Evolutionary conservation across 2,329 filamentous ascomycete species (phyloP).

Genomic region (Penicillium sclerotigenum): DNA sequence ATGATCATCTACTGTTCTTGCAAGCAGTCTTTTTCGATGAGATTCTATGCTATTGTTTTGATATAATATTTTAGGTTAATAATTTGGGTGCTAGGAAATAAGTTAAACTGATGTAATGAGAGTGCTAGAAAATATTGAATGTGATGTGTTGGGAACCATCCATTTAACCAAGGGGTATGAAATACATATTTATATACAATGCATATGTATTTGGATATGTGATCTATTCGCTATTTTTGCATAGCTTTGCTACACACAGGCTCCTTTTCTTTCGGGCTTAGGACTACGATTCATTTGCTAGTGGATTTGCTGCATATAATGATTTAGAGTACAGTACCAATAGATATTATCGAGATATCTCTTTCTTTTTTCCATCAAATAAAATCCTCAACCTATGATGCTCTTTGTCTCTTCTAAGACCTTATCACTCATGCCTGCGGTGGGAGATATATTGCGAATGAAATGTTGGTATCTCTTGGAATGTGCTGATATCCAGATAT

Average conservation of each 20-base stretch:
- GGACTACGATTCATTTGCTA: neutral
- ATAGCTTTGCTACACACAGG: neutral
- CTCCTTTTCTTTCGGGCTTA: neutral
- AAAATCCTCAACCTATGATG: neutral
- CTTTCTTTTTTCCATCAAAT: neutral
- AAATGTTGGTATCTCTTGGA: neutral
- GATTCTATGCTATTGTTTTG: neutral
- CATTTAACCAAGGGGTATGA: neutral
- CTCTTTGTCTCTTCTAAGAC: neutral
- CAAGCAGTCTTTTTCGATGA: slow-evolving; percentile 13
- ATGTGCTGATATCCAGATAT: neutral
- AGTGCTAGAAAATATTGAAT: neutral
- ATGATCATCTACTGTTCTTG: slow-evolving; percentile 3
- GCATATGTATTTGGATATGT: too few relatives aligned
- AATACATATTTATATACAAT: neutral
- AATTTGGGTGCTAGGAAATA: neutral
- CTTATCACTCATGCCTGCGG: neutral
- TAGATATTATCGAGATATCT: neutral
- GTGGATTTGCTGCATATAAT: neutral
- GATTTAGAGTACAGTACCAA: neutral
- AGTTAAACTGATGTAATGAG: neutral
- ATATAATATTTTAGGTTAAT: neutral
- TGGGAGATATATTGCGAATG: neutral
- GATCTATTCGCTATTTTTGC: neutral
- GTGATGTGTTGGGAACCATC: neutral